phyloP scores from a whole-genome alignment of 164 flowering plant species.

The Berberis thunbergii region DNA sequence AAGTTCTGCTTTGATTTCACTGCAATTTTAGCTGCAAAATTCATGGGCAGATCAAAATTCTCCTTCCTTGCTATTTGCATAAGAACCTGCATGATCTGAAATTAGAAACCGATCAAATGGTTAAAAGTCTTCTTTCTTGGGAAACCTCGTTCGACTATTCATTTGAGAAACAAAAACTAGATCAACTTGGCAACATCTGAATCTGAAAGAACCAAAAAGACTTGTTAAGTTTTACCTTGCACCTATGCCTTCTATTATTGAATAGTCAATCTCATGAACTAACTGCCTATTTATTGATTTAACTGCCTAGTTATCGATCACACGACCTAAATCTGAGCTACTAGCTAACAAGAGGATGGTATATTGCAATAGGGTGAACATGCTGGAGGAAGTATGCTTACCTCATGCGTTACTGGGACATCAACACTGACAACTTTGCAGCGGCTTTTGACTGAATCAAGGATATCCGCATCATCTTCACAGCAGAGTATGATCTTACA shows the following conservation, averaged over 20 bases:
- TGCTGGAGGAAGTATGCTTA: slow-evolving; percentile 15
- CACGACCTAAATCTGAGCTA: no score
- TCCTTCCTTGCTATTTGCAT: slow-evolving; percentile 57
- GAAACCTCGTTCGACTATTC: no score
- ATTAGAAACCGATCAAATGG: neutral
- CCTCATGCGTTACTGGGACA: slow-evolving; percentile 64
- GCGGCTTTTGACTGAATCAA: slow-evolving; percentile 53
- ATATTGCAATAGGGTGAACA: neutral
- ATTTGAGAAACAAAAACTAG: no score
- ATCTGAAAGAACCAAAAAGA: no score
- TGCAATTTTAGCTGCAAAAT: slow-evolving; percentile 63
- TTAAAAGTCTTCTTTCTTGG: no score
- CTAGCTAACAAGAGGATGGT: neutral
- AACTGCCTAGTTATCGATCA: no score
- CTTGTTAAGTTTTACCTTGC: no score
- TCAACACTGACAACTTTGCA: slow-evolving; percentile 47
- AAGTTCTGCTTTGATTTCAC: slow-evolving; percentile 57
- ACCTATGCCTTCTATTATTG: no score
- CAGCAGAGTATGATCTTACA: slow-evolving; percentile 66
- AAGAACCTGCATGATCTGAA: slow-evolving; percentile 60
- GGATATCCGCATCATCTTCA: slow-evolving; percentile 51
- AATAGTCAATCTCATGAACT: no score
- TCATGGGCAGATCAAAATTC: slow-evolving; percentile 47
- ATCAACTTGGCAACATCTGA: no score
- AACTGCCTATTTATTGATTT: no score